Conservation (phyloP, 208 protist species). For the Acanthamoeba healyi region DNA sequence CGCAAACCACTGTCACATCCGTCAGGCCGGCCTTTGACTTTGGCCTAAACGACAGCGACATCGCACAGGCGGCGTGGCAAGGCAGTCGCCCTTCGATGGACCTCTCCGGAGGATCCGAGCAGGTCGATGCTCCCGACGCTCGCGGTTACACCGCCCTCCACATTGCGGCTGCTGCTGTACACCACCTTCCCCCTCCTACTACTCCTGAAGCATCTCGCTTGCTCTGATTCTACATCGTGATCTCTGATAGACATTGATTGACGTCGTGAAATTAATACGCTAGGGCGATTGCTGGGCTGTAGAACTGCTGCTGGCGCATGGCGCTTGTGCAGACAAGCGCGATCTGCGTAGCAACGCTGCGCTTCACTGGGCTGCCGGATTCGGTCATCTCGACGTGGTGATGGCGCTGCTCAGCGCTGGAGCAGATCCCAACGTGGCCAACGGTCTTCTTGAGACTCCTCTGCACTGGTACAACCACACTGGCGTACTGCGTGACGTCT, state of each 20-base stretch:
- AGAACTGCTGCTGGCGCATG: background rate
- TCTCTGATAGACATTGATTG: too few species aligned
- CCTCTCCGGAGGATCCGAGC: background rate
- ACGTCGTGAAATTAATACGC: background rate
- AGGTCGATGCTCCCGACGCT: background rate
- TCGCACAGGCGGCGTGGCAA: slow-evolving; percentile 45
- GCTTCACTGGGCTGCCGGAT: slow-evolving; percentile 70
- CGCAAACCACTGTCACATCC: slow-evolving; percentile 4
- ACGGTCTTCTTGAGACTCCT: background rate
- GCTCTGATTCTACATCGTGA: too few species aligned
- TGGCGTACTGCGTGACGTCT: background rate
- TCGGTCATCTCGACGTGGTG: background rate
- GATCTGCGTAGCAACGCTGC: slow-evolving; percentile 67
- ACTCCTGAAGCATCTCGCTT: background rate
- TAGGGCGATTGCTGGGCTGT: background rate
- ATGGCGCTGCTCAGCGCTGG: background rate
- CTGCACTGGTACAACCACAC: background rate
- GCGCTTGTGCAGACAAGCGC: background rate
- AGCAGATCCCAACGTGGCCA: background rate
- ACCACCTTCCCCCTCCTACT: background rate
- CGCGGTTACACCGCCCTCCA: slow-evolving; percentile 41
- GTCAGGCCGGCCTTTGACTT: background rate
- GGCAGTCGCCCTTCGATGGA: background rate
- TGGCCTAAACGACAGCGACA: background rate
- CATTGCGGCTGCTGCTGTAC: background rate